Evolutionary conservation across 306 rosid species (phyloP), one percentile per base, ranked within the genome.

Genomic region (Aeschynomene evenia): DNA sequence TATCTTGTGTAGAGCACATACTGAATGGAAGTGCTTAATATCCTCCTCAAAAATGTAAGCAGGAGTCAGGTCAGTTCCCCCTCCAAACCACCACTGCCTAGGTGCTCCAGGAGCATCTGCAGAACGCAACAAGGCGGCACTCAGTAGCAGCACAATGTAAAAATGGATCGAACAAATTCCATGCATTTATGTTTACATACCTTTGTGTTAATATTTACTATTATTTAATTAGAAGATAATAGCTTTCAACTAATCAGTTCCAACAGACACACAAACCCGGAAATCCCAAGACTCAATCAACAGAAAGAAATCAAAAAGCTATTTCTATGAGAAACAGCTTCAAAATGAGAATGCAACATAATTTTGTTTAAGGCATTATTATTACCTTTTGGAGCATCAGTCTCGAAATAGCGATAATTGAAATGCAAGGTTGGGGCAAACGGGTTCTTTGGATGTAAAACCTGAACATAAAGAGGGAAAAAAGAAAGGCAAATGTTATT

Each of bases 11-110:
- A 10, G 26, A 66, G 68, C 19, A 78, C 81, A 65, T 88, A 94
- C 98, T 11, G 87, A 79, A 75, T 94, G 99, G 83, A 94, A 94
- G 75, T 94, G 99, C 84, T 87, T 90, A 45, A 91, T 96, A 75
- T 94, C 99, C 73, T 94, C 99, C 72, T 91, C 95, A 55, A 91
- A 94, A 68, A 88, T 85, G 79, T 94, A 94, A 66, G 99, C 91
- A 63, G 97, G 99, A 18, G 97, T 94, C 73, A 94, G 84, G 82
- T 94, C 99, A 9, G 99, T 94, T 68, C 99, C 99, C 33, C 99
- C 99, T 20, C 99, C 99, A 54, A 94, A 94, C 99, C 97, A 94
- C 99, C 99, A 94, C 52, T 88, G 97, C 81, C 89, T 87, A 9
- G 99, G 99, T 42, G 99, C 97, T 76, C 98, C 97, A 31, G 96